Percentiles rank a stretch among this genome's conserved stretches.
phyloP scores from a whole-genome alignment of 2,329 filamentous ascomycete species.

The Macroventuria anomochaeta region DNA sequence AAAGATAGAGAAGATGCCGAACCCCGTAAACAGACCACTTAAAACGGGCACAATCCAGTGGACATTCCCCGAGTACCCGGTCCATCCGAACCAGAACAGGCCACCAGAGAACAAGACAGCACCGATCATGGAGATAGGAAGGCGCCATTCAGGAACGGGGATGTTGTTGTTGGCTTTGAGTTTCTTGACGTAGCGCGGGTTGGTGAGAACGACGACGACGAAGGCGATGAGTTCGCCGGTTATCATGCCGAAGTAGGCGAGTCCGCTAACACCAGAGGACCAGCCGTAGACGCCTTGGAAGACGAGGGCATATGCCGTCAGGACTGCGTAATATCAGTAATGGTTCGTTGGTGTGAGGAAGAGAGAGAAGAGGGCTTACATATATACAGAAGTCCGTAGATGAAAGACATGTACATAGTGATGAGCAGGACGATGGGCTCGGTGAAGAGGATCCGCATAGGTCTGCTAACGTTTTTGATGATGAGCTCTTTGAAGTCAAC shows the following conservation, averaged over 20 bases:
- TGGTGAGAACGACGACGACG: conserved; percentile 65
- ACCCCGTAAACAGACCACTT: conserved; percentile 61
- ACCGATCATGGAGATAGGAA: conserved; percentile 61
- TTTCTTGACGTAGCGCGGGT: conserved; percentile 67
- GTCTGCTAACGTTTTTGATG: conserved; percentile 60
- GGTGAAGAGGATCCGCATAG: conserved; percentile 57
- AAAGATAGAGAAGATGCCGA: conserved; percentile 65
- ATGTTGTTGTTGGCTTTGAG: conserved; percentile 56
- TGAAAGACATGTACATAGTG: conserved; percentile 55
- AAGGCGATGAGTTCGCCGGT: conserved; percentile 74
- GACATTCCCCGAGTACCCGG: conserved; percentile 51
- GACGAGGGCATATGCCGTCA: conserved; percentile 83
- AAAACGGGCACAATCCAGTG: conserved; percentile 51
- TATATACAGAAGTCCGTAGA: conserved; percentile 33
- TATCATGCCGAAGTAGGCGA: conserved; percentile 88
- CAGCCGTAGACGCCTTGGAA: conserved; percentile 76
- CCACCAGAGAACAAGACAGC: conserved; percentile 52
- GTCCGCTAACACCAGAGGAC: conserved; percentile 70
- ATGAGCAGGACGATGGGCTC: conserved; percentile 59
- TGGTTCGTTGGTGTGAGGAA: not conserved
- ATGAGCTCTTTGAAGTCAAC: conserved; percentile 59
- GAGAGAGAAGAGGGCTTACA: not conserved
- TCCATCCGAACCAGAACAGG: conserved; percentile 45
- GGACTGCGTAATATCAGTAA: conserved; percentile 57
- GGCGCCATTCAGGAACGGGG: conserved; percentile 64